phyloP scores from a whole-genome alignment of 2,329 filamentous ascomycete species.

The Neofusicoccum cordaticola region DNA sequence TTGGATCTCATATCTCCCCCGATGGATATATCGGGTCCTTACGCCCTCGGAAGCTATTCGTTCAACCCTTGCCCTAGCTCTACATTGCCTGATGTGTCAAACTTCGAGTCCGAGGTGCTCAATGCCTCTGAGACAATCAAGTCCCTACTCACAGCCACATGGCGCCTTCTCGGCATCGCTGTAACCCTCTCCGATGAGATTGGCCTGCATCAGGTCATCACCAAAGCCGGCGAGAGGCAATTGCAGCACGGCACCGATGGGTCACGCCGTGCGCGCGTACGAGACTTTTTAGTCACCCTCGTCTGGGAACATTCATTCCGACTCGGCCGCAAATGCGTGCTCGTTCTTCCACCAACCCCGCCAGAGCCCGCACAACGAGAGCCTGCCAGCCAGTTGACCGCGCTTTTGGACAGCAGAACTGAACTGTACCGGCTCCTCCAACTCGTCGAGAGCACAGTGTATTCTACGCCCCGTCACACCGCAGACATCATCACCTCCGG shows the following conservation, averaged over 20 bases:
- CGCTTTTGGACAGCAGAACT: not conserved
- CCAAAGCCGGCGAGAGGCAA: not conserved
- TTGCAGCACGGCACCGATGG: not conserved
- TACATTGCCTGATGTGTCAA: not conserved
- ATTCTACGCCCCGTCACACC: not conserved
- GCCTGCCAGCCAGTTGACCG: not conserved
- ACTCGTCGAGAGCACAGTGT: not conserved
- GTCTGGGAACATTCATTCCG: not conserved
- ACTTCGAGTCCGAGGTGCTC: not conserved
- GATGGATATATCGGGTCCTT: not conserved
- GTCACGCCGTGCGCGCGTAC: not conserved
- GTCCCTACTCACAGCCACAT: not conserved
- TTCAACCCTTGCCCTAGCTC: no score
- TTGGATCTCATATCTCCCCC: not conserved
- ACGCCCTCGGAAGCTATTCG: not conserved
- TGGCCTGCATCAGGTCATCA: not conserved
- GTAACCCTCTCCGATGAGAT: not conserved
- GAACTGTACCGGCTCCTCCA: not conserved
- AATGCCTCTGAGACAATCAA: not conserved
- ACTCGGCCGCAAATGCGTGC: not conserved
- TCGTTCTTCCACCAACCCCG: not conserved
- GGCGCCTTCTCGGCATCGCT: not conserved
- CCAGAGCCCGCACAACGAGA: no score
- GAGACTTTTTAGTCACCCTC: not conserved
- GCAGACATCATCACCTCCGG: not conserved